Evolutionary conservation across 257 asterid species (phyloP).

Genomic region (Nicotiana paniculata): DNA sequence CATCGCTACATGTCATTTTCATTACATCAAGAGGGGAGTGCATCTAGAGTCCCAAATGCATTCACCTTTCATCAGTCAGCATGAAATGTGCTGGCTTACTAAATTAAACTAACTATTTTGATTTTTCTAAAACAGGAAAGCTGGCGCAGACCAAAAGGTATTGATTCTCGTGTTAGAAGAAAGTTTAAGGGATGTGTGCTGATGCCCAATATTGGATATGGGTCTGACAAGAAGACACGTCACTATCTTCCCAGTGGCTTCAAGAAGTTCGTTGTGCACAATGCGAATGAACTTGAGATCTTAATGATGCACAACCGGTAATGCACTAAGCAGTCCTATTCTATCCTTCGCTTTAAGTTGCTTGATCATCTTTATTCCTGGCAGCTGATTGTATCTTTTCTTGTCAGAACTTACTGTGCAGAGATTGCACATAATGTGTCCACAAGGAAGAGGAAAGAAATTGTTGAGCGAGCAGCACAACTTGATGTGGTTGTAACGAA

Average conservation of each 20-base stretch:
- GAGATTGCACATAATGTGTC: slow-evolving; percentile 30
- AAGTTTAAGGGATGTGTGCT: background rate
- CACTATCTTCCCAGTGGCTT: background rate
- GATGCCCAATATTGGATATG: background rate
- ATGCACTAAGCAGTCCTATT: background rate
- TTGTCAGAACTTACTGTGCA: slow-evolving; percentile 50
- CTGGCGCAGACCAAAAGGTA: slow-evolving; percentile 81
- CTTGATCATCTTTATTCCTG: background rate
- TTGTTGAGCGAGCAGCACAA: slow-evolving; percentile 65
- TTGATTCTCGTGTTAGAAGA: slow-evolving; percentile 28
- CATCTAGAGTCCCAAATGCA: background rate
- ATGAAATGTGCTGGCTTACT: no score
- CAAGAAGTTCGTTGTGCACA: no score
- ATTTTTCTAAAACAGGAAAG: slow-evolving; percentile 24
- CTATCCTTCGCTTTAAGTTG: no score
- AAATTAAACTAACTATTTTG: background rate
- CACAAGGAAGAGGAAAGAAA: slow-evolving; percentile 51
- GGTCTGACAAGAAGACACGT: background rate
- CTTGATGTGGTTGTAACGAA: slow-evolving; percentile 64
- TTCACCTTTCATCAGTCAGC: background rate
- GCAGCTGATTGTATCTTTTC: background rate
- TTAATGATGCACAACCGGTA: slow-evolving; percentile 79
- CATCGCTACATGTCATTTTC: background rate
- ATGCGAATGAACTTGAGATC: slow-evolving; percentile 42
- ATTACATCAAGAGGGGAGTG: background rate